Evolutionary conservation across 2,329 filamentous ascomycete genomes (phyloP), one percentile per base, ranked within the genome.

Genomic region (Verticillium zaregamsianum): DNA sequence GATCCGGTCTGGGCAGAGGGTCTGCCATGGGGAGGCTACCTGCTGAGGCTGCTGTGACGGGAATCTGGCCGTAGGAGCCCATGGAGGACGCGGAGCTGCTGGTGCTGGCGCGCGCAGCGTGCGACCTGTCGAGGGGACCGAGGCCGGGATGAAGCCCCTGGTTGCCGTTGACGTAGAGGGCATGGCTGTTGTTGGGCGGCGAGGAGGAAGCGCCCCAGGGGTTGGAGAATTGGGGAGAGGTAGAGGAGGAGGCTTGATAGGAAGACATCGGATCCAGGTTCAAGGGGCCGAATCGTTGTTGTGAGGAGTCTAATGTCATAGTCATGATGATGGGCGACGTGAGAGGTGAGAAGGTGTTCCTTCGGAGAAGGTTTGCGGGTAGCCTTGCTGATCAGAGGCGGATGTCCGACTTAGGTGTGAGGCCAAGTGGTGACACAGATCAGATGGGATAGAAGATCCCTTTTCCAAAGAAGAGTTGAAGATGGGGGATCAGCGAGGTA

Each of bases 291-390:
- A 90, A 91, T 76, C 87, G 86, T 81, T 88, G 91, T 80, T 94
- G 92, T 77, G 93, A 91, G 72, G 88, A 87, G 80, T 97, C 92
- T 82, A 97, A 87, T 77, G 93, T 91, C 92, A 97, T 96, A 80
- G 92, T 95, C 93, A 97, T 97, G 77, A 77, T 87, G 79, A 63
- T 37, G 54, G 52, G 56, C 55, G 56, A 33, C 25, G 54, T 55
- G 59, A 56, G 28, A n/a, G 40, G 14, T 23, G 20, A 23, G 49
- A 57, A 59, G 59, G 60, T 58, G 49, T 55, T 28, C 58, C 62
- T 63, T 59, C 64, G 55, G 62, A 65, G 62, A 64, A 69, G 69
- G 59, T 69, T 64, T 58, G 67, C 31, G 63, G 64, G 66, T 72
- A 66, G 67, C 58, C 71, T 77, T 76, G 80, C 75, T 83, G 81